These are phyloP conservation scores for Drosera spatulata DNA, from an alignment of 179 eudicot genomes.

Conservation along the genomic window DNA sequence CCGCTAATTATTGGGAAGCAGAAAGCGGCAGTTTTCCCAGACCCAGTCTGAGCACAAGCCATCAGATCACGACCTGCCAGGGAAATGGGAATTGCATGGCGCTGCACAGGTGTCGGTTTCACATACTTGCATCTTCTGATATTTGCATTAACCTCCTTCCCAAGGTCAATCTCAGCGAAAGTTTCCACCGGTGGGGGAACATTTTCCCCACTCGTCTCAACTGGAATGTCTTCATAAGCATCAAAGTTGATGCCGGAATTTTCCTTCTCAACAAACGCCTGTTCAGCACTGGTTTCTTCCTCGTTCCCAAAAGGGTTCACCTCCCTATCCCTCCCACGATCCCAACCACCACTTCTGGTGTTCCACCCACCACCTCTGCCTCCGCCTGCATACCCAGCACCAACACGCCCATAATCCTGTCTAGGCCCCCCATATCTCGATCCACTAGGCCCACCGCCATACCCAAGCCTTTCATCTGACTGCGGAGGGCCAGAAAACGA, in stretches of 20 bases:
- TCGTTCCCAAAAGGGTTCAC: slow-evolving; percentile 75
- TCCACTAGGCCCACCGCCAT: slow-evolving; percentile 45
- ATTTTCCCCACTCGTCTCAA: slow-evolving; percentile 78
- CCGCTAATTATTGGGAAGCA: slow-evolving; percentile 95
- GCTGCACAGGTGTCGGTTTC: slow-evolving; percentile 93
- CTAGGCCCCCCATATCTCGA: slow-evolving; percentile 44
- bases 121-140: slow-evolving; percentile 88
- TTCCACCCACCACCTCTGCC: slow-evolving; percentile 55
- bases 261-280: slow-evolving; percentile 44
- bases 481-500: slow-evolving; percentile 30
- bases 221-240: slow-evolving; percentile 96
- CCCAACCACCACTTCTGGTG: slow-evolving; percentile 48
- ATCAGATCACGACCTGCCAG: slow-evolving; percentile 82
- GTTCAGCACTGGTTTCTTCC: slow-evolving; percentile 34
- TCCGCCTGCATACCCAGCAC: slow-evolving; percentile 38
- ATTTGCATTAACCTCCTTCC: slow-evolving; percentile 64
- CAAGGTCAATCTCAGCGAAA: slow-evolving; percentile 89
- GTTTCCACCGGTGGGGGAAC: slow-evolving; percentile 94
- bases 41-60: slow-evolving; percentile 99
- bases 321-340: slow-evolving; percentile 52
- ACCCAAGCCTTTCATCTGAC: slow-evolving; percentile 34
- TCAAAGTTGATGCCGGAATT: slow-evolving; percentile 79
- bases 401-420: slow-evolving; percentile 35
- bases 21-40: slow-evolving; percentile 94
- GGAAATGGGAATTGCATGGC: slow-evolving; percentile 88